These are phyloP conservation scores for Kodamaea restingae DNA, from an alignment of 805 yeast species.

Conservation along the genomic window DNA sequence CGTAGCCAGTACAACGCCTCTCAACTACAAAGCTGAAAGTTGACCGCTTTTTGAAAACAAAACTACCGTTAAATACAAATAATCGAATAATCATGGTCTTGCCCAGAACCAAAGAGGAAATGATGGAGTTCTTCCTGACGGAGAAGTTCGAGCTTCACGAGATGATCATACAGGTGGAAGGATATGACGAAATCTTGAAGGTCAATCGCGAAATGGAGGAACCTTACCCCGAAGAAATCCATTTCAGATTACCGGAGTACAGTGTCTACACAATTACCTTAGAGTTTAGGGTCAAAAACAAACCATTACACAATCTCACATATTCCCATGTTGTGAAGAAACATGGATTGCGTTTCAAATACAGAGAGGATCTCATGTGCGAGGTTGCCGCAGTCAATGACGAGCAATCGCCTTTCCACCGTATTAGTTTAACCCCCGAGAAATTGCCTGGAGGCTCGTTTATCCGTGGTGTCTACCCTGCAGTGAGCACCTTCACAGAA, in stretches of 20 bases:
- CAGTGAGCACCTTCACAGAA: constrained; percentile 19
- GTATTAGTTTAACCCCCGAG: constrained; percentile 23
- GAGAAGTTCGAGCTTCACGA: constrained; percentile 25
- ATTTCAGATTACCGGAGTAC: constrained; percentile 25
- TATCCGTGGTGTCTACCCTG: constrained; percentile 25
- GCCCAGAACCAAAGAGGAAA: constrained; percentile 2
- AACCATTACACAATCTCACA: constrained; percentile 18
- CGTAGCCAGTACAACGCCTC: too few relatives aligned
- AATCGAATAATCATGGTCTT: not conserved
- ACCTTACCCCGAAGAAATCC: constrained; percentile 21
- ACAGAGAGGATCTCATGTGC: constrained; percentile 17
- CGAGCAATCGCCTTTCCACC: constrained; percentile 16
- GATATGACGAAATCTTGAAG: constrained; percentile 20
- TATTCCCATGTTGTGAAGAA: constrained; percentile 29
- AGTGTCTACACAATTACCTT: constrained; percentile 21
- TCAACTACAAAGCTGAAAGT: too few relatives aligned
- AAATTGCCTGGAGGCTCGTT: constrained; percentile 28
- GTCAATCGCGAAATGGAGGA: constrained; percentile 23
- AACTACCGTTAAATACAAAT: too few relatives aligned
- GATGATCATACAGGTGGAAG: constrained; percentile 25
- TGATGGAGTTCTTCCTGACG: constrained; percentile 9
- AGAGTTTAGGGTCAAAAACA: constrained; percentile 19
- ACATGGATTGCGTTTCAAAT: constrained; percentile 22
- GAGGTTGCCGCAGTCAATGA: constrained; percentile 15
- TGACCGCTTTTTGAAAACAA: too few relatives aligned